Evolutionary conservation across 352 stramenopile species (phyloP), one percentile per base, ranked within the genome.

Genomic region (Pseudoperonospora humuli): DNA sequence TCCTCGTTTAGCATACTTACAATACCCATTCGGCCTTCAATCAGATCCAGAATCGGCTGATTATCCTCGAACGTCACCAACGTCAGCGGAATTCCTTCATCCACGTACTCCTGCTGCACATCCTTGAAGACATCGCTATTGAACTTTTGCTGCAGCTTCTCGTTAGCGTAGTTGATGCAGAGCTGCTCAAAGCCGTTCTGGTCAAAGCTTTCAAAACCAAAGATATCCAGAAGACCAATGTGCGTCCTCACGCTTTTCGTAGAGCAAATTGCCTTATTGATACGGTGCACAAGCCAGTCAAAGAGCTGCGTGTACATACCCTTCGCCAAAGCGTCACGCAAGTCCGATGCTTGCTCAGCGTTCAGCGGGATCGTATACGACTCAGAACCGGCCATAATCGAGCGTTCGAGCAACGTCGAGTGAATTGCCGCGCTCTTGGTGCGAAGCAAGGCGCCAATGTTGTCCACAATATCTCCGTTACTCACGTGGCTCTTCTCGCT

Each of bases 261-360:
- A 4, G 74, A 81, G 62, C 75, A 85, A 43, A 89, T 87, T 13
- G 76, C 70, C 49, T 73, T 73, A 70, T 88, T 88, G 40, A 87
- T 76, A 25, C 72, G 67, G 56, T 90, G 70, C 42, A 98, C 92
- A 21, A 99, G 71, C 94, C 93, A 98, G 46, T 97, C 67, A 57
- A 99, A 98, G 5, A 98, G 58, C 57, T 92, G 87, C 5, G 83
- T 95, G 69, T 98, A 98, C 33, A 98, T 84, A 23, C 94, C 73
- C 73, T 98, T 98, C n/a, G 94, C 91, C 25, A 99, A 69, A 4
- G 93, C 89, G 59, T 98, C 93, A 13, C 94, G 76, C 31, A 93
- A 82, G 60, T 98, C 91, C 1, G 57, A 56, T 0, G 93, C 94
- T 54, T 96, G 75, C 70, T 73, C 86, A 15, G 77, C 74, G 39